Evolutionary conservation across 371 early-diverging fungal species (phyloP), one percentile per base, ranked within the genome.

Genomic region (Choanephora cucurbitarum): DNA sequence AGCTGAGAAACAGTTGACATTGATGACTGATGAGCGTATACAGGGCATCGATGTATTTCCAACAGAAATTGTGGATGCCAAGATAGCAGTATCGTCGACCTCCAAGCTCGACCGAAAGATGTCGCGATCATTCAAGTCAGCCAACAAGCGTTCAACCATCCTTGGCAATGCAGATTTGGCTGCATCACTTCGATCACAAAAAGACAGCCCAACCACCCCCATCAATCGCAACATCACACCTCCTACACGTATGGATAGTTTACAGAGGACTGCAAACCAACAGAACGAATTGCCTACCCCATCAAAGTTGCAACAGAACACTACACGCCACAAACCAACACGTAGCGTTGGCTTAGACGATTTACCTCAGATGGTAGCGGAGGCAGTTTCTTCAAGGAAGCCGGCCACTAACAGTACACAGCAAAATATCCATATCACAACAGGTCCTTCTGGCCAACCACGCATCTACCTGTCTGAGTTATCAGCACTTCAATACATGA

Each of bases 401-500:
- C 17, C 44, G 13, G 45, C 39, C 22, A 40, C 5, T 32, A 49
- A 41, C 5, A 31, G 48, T 24, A 2, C 33, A 5, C 37, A 42
- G 14, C 52, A 60, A 28, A 52, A 41, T 28, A 49, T 54, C 19
- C 60, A 49, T 31, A 64, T 59, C 33, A 51, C 66, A 0, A 56
- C 55, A 15, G 50, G 53, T 0, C 40, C 50, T 5, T 49, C 60
- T 11, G 56, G 61, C 9, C 52, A 33, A 33, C 70, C 69, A 13
- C 73, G 75, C 15, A 65, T 80, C 24, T 88, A 81, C 55, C 67
- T 94, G 22, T 86, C 88, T 17, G 97, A 97, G 57, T 75, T 95
- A 17, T 88, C 89, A 18, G 91, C 90, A 7, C 71, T 95, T 23
- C 93, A 93, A 62, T 81, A 86, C 44, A 87, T 97, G 70, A 89